Evolutionary conservation across 2,329 filamentous ascomycete species (phyloP).

Genomic region (Fusarium tupiense): DNA sequence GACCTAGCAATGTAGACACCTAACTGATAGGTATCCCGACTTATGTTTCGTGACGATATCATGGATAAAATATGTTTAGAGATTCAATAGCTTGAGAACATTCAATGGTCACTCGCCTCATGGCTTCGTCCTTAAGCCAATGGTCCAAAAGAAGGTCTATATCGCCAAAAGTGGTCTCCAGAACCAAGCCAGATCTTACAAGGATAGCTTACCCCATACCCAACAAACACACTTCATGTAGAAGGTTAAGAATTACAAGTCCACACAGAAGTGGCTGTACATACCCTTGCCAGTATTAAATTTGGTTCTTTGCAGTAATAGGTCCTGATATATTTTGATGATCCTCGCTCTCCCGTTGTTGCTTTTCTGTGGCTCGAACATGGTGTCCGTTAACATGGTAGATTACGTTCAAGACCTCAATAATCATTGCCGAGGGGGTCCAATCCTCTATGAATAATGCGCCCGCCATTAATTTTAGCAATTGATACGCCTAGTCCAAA

Average conservation of each 20-base stretch:
- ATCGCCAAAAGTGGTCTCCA: background rate
- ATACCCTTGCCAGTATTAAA: background rate
- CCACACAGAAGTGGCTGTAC: background rate
- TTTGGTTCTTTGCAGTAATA: background rate
- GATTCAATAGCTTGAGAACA: background rate
- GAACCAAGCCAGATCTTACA: background rate
- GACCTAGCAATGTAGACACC: background rate
- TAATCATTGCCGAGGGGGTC: constrained; percentile 33
- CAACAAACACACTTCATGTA: background rate
- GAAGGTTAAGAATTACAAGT: background rate
- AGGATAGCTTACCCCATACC: background rate
- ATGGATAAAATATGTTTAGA: background rate
- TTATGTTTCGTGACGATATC: background rate
- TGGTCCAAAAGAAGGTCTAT: background rate
- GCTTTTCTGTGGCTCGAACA: background rate
- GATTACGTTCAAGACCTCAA: constrained; percentile 29
- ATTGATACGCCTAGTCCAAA: constrained; percentile 28
- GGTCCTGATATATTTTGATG: constrained; percentile 17
- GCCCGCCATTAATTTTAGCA: constrained; percentile 46
- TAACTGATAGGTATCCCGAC: background rate
- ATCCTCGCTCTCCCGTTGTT: background rate
- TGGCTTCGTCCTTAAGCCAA: background rate
- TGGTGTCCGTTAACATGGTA: background rate
- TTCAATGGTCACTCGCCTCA: background rate
- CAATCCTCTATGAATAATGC: constrained; percentile 42